These are phyloP conservation scores for Nyctanthes arbortristis DNA, from an alignment of 257 asterid genomes.

Conservation along the genomic window DNA sequence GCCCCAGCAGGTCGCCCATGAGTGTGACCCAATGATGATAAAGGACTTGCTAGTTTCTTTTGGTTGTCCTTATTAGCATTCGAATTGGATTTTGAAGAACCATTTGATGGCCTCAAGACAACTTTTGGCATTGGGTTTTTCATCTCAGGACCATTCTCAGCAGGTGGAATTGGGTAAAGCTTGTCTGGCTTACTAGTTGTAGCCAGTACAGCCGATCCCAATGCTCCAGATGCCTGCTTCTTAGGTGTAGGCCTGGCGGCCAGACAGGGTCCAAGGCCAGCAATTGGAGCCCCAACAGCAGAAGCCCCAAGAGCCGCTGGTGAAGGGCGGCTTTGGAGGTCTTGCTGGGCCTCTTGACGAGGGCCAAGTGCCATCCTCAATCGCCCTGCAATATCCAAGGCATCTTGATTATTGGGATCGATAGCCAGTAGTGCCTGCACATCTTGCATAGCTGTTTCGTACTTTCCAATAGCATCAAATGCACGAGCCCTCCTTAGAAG, in stretches of 20 bases:
- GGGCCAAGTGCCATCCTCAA: constrained; percentile 66
- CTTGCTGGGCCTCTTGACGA: constrained; percentile 84
- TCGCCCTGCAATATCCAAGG: constrained; percentile 68
- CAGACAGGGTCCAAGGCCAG: constrained; percentile 88
- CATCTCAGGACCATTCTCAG: constrained; percentile 58
- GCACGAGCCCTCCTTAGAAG: constrained; percentile 89
- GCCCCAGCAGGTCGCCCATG: constrained; percentile 34
- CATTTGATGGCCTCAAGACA: constrained; percentile 66
- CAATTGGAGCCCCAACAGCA: constrained; percentile 90
- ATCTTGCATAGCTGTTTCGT: constrained; percentile 80
- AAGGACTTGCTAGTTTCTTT: constrained; percentile 32
- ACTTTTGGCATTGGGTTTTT: constrained; percentile 62
- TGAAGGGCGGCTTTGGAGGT: constrained; percentile 94
- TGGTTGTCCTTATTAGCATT: constrained; percentile 37
- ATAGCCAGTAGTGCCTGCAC: constrained; percentile 60
- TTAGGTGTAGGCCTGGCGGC: constrained; percentile 77
- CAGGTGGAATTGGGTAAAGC: constrained; percentile 31
- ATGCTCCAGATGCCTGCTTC: constrained; percentile 43
- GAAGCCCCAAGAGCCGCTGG: constrained; percentile 99
- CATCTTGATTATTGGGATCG: constrained; percentile 71
- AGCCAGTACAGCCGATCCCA: constrained; percentile 37
- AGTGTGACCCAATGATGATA: constrained; percentile 15
- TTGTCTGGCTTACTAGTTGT: constrained; percentile 55
- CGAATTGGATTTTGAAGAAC: constrained; percentile 42
- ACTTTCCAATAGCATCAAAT: constrained; percentile 70